phyloP scores from a whole-genome alignment of 2,329 filamentous ascomycete species.

The Colletotrichum sp. region DNA sequence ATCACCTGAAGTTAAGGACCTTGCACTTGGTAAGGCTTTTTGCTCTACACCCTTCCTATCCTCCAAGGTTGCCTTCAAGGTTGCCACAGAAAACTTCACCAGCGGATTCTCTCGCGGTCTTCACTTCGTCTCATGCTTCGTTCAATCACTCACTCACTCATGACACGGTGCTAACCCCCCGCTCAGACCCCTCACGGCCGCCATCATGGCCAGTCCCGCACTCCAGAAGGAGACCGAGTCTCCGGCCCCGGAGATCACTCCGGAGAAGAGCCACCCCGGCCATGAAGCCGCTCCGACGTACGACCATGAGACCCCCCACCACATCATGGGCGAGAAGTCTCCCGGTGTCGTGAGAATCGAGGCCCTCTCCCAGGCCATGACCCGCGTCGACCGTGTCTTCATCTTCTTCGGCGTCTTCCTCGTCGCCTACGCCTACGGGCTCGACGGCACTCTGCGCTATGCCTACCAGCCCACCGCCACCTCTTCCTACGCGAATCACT shows the following conservation, averaged over 20 bases:
- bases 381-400: slow-evolving; percentile 53
- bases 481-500: slow-evolving; percentile 53
- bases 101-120: background rate
- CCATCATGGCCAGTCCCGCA: background rate
- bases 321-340: slow-evolving; percentile 36
- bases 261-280: background rate
- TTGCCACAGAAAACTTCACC: background rate
- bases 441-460: slow-evolving; percentile 62
- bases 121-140: background rate
- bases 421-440: slow-evolving; percentile 67
- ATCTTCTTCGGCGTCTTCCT: slow-evolving; percentile 68
- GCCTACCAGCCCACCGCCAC: slow-evolving; percentile 63
- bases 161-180: background rate
- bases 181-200: background rate
- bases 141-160: background rate
- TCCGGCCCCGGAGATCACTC: background rate
- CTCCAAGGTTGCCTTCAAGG: background rate
- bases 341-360: slow-evolving; percentile 66
- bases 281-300: background rate
- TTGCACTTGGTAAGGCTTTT: background rate
- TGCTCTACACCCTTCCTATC: background rate
- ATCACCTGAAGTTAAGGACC: background rate
- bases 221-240: slow-evolving; percentile 1
- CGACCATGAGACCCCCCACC: background rate
- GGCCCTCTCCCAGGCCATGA: slow-evolving; percentile 58